A percentile compares a stretch with the other conserved stretches of the same genome.
These are phyloP conservation scores for Acarospora socialis DNA, from an alignment of 2,329 filamentous ascomycete genomes.

Conservation along the genomic window DNA sequence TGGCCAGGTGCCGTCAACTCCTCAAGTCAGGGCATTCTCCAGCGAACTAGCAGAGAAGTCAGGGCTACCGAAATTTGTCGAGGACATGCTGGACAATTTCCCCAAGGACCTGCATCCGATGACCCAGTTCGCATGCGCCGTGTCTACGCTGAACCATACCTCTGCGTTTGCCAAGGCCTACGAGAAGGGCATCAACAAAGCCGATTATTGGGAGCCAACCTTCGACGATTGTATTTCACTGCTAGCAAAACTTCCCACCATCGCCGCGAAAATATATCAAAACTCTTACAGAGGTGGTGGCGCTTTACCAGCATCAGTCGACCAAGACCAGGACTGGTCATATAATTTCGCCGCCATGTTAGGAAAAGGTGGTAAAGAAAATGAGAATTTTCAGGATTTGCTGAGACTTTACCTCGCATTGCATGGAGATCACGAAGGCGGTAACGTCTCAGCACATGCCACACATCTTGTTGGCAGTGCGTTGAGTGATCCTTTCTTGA, in stretches of 20 bases:
- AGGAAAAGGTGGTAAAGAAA: constrained; percentile 73
- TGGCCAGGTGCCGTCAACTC: constrained; percentile 71
- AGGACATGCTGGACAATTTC: constrained; percentile 79
- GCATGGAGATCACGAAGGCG: constrained; percentile 95
- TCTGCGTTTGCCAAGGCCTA: constrained; percentile 90
- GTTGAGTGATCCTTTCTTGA: constrained; percentile 86
- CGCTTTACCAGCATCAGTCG: constrained; percentile 59
- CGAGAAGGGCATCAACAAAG: constrained; percentile 79
- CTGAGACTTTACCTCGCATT: constrained; percentile 88
- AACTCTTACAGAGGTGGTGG: constrained; percentile 66
- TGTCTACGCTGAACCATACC: constrained; percentile 89
- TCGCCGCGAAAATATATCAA: constrained; percentile 96
- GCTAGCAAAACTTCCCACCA: constrained; percentile 88
- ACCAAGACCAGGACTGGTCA: constrained; percentile 83
- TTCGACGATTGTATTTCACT: constrained; percentile 92
- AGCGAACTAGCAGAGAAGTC: constrained; percentile 78
- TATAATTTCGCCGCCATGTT: constrained; percentile 98
- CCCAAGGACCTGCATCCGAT: constrained; percentile 88
- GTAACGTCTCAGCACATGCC: constrained; percentile 90
- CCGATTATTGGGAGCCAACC: constrained; percentile 96
- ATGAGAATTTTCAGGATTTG: constrained; percentile 91
- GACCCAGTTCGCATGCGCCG: constrained; percentile 93
- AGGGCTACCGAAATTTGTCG: constrained; percentile 66
- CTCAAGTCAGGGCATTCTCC: constrained; percentile 70
- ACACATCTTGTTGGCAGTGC: constrained; percentile 93